Percentiles rank a stretch among this genome's conserved stretches.
Evolutionary conservation across 495 filamentous ascomycete genomes (phyloP).

Genomic region (Schizothecium vesticola): DNA sequence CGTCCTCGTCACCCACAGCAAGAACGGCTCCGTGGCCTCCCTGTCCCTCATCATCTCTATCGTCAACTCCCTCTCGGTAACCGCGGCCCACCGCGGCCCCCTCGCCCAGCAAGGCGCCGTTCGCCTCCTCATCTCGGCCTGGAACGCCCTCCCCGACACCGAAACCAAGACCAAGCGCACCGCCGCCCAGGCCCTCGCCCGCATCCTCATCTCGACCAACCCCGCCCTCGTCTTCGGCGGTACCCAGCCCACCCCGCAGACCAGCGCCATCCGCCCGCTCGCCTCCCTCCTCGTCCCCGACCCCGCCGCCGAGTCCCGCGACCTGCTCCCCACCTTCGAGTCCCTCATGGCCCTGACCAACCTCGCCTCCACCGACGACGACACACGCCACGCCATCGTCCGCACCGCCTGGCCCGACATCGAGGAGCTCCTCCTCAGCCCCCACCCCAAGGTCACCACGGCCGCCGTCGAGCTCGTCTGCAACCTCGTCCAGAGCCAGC

Average conservation of each 20-base stretch:
- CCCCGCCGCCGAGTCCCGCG: slow-evolving; percentile 56
- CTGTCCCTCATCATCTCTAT: slow-evolving; percentile 67
- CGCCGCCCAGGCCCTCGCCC: slow-evolving; percentile 82
- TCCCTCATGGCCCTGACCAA: slow-evolving; percentile 89
- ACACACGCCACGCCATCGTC: slow-evolving; percentile 64
- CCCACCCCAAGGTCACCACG: slow-evolving; percentile 69
- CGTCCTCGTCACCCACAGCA: slow-evolving; percentile 64
- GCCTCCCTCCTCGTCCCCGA: slow-evolving; percentile 60
- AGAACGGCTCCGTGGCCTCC: slow-evolving; percentile 58
- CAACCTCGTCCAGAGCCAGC: slow-evolving; percentile 77
- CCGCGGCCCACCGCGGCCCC: slow-evolving; percentile 62
- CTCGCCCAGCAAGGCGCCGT: slow-evolving; percentile 89
- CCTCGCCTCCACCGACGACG: slow-evolving; percentile 71
- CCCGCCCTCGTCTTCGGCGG: slow-evolving; percentile 79
- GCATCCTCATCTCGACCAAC: slow-evolving; percentile 85
- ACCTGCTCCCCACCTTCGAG: slow-evolving; percentile 88
- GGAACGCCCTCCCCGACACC: slow-evolving; percentile 51
- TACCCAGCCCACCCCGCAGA: slow-evolving; percentile 64
- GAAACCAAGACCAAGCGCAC: slow-evolving; percentile 50
- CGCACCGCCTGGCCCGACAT: slow-evolving; percentile 64
- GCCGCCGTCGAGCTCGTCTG: slow-evolving; percentile 86
- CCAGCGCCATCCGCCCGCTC: slow-evolving; percentile 73
- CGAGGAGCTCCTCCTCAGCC: slow-evolving; percentile 76
- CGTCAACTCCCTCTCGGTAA: slow-evolving; percentile 67
- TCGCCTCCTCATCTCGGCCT: slow-evolving; percentile 69